Evolutionary conservation across 2,329 filamentous ascomycete species (phyloP).

Genomic region (Sarocladiaceae sp.): DNA sequence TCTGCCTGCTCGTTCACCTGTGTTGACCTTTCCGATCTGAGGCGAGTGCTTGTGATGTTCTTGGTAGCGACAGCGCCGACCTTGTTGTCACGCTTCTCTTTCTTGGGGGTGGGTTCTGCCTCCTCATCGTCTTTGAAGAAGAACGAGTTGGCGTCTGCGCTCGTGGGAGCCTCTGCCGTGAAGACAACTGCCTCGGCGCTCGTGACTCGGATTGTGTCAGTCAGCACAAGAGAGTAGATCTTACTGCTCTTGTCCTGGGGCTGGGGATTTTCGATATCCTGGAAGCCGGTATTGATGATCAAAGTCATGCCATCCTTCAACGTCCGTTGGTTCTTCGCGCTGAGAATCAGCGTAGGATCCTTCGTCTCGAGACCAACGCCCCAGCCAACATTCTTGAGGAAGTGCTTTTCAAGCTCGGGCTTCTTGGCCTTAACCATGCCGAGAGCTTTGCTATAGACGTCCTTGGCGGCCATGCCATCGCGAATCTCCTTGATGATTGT

Average conservation of each 20-base stretch:
- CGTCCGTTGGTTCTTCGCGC: slow-evolving; percentile 75
- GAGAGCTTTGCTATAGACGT: slow-evolving; percentile 87
- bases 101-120: slow-evolving; percentile 79
- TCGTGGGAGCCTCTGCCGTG: slow-evolving; percentile 86
- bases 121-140: slow-evolving; percentile 98
- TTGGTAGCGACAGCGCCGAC: slow-evolving; percentile 87
- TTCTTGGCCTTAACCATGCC: slow-evolving; percentile 81
- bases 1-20: slow-evolving; percentile 89
- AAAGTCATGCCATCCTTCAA: slow-evolving; percentile 98
- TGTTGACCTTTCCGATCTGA: slow-evolving; percentile 85
- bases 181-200: slow-evolving; percentile 78
- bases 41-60: slow-evolving; percentile 90
- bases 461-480: slow-evolving; percentile 81
- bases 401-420: slow-evolving; percentile 92
- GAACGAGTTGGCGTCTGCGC: slow-evolving; percentile 92
- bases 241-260: slow-evolving; percentile 88
- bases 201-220: slow-evolving; percentile 88
- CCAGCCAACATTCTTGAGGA: slow-evolving; percentile 86
- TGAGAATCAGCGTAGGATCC: slow-evolving; percentile 78
- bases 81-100: slow-evolving; percentile 78
- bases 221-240: slow-evolving; percentile 82
- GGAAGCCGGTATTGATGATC: slow-evolving; percentile 83
- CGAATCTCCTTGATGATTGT: slow-evolving; percentile 86
- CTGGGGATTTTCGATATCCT: slow-evolving; percentile 80
- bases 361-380: slow-evolving; percentile 91